Conservation (phyloP, 306 rosid genomes). For the peach (Prunus persica) region Prunus_persica_NCBIv2 NC_034013.1:5417501-5418000, state of each 20-base stretch:
- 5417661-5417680: background rate
- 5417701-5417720: background rate
- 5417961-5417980: slow-evolving; percentile 84
- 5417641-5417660: background rate
- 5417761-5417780: slow-evolving; percentile 34
- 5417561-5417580: slow-evolving; percentile 55
- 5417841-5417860: slow-evolving; percentile 35
- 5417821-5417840: slow-evolving; percentile 77
- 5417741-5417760: slow-evolving; percentile 4
- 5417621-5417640: slow-evolving; percentile 22
- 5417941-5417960: slow-evolving; percentile 97
- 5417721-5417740: background rate
- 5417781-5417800: slow-evolving; percentile 66
- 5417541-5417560: slow-evolving; percentile 86
- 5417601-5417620: slow-evolving; percentile 79
- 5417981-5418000: slow-evolving; percentile 10
- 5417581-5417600: slow-evolving; percentile 67
- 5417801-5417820: slow-evolving; percentile 64
- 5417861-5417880: slow-evolving; percentile 59
- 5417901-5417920: slow-evolving; percentile 45
- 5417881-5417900: slow-evolving; percentile 90
- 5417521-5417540: slow-evolving; percentile 91
- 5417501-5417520: slow-evolving; percentile 87
- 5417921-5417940: slow-evolving; percentile 64
- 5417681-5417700: background rate